Evolutionary conservation across 805 yeast species (phyloP).

Genomic region (Blastobotrys mokoenaii): DNA sequence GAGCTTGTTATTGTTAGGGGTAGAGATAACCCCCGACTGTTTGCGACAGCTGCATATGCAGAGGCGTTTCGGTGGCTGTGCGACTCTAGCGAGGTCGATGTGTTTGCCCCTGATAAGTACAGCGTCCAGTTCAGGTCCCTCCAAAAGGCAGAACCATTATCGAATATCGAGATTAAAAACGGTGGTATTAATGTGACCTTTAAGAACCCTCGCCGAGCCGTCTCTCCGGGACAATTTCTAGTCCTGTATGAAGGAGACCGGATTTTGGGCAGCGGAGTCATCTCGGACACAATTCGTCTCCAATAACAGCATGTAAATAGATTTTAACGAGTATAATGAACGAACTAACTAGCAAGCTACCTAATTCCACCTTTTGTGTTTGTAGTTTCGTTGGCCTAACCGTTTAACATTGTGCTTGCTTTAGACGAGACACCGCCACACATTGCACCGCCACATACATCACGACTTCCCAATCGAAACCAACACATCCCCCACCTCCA

Average conservation of each 20-base stretch:
- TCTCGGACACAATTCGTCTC: slow-evolving; percentile 3
- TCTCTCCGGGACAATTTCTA: slow-evolving; percentile 84
- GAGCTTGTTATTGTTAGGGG: slow-evolving; percentile 77
- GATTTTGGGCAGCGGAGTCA: slow-evolving; percentile 48
- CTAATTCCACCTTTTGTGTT: too few species aligned
- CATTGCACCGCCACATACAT: too few species aligned
- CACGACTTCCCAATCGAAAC: too few species aligned
- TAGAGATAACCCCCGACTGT: slow-evolving; percentile 48
- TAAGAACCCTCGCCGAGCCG: slow-evolving; percentile 47
- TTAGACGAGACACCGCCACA: too few species aligned
- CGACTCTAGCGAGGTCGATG: slow-evolving; percentile 6
- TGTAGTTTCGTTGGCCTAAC: too few species aligned
- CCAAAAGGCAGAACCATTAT: slow-evolving; percentile 45
- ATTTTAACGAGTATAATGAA: too few species aligned
- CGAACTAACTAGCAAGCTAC: too few species aligned
- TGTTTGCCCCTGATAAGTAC: slow-evolving; percentile 23
- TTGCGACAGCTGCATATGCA: slow-evolving; percentile 35
- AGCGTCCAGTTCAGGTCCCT: slow-evolving; percentile 66
- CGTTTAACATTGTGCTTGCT: too few species aligned
- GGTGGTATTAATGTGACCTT: slow-evolving; percentile 34
- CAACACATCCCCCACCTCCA: too few species aligned
- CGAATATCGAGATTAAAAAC: slow-evolving; percentile 15
- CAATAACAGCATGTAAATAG: too few species aligned
- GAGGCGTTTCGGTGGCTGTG: slow-evolving; percentile 46
- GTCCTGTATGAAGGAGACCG: slow-evolving; percentile 61